Percentiles rank a stretch among this genome's conserved stretches.
Evolutionary conservation across 2,329 filamentous ascomycete species (phyloP).

Genomic region (Sporothrix globosa): DNA sequence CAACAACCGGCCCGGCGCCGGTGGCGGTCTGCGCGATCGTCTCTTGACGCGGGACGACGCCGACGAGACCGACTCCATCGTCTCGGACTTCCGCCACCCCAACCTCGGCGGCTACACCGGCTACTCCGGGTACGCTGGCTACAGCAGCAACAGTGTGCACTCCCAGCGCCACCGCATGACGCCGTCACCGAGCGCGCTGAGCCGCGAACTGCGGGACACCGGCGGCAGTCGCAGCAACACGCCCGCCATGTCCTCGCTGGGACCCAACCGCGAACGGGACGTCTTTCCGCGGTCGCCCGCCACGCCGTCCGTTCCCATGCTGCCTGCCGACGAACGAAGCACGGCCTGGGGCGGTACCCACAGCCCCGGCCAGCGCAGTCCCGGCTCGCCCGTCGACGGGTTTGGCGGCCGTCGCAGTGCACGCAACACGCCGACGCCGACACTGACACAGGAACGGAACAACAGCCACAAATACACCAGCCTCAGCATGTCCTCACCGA

Average conservation of each 20-base stretch:
- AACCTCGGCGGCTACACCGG: too few relatives aligned
- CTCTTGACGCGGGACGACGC: constrained; percentile 24
- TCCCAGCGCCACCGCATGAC: constrained; percentile 7
- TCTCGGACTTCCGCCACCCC: constrained; percentile 22
- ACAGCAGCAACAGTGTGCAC: neutral
- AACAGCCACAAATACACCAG: neutral
- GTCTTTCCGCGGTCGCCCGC: constrained; percentile 7
- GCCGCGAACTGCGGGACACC: neutral
- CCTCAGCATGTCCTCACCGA: neutral
- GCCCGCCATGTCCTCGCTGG: neutral
- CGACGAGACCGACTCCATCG: constrained; percentile 26
- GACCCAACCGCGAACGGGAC: neutral
- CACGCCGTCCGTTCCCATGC: constrained; percentile 24
- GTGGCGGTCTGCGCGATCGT: constrained; percentile 16
- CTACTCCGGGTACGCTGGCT: too few relatives aligned
- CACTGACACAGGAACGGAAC: neutral
- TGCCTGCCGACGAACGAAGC: constrained; percentile 14
- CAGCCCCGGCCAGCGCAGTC: neutral
- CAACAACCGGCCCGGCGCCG: neutral
- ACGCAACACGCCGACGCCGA: constrained; percentile 12
- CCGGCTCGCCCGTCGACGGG: constrained; percentile 11
- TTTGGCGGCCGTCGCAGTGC: constrained; percentile 19
- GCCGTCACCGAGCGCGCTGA: constrained; percentile 1
- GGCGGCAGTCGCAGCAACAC: constrained; percentile 9
- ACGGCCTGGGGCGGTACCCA: neutral